Percentiles rank a stretch among this genome's conserved stretches.
phyloP scores from a whole-genome alignment of 2,329 filamentous ascomycete genomes.

The Phyllosticta capitalensis region DNA sequence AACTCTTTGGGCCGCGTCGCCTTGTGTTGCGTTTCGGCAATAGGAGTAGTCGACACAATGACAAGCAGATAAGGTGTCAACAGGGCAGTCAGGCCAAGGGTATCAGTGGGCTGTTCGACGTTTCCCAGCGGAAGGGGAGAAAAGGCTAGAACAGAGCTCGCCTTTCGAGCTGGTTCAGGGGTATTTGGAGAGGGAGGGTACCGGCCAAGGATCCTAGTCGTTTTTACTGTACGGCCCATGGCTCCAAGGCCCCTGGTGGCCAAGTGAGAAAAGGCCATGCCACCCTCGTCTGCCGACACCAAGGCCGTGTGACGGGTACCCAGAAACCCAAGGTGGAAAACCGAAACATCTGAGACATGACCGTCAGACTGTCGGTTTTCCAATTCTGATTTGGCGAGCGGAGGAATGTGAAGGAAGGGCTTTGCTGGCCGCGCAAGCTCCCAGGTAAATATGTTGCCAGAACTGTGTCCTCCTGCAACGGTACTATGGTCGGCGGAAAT shows the following conservation, averaged over 20 bases:
- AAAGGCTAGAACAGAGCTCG: conserved; percentile 91
- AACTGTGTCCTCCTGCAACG: conserved; percentile 79
- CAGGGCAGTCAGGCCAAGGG: conserved; percentile 85
- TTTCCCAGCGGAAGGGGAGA: conserved; percentile 88
- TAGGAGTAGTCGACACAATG: conserved; percentile 91
- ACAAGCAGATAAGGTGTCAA: conserved; percentile 91
- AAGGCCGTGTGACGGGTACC: conserved; percentile 89
- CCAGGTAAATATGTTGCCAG: conserved; percentile 94
- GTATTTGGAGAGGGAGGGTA: conserved; percentile 66
- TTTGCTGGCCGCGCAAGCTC: conserved; percentile 73
- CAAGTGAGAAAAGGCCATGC: conserved; percentile 97
- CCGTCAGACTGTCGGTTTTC: conserved; percentile 66
- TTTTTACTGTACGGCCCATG: conserved; percentile 77
- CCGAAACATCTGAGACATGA: conserved; percentile 65
- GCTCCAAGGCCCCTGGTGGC: conserved; percentile 84
- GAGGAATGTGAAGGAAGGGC: conserved; percentile 80
- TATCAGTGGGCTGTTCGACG: conserved; percentile 77
- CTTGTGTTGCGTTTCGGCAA: conserved; percentile 95
- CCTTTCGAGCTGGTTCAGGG: conserved; percentile 63
- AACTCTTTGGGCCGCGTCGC: conserved; percentile 84
- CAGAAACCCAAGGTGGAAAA: conserved; percentile 89
- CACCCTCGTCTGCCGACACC: conserved; percentile 86
- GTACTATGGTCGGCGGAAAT: conserved; percentile 92
- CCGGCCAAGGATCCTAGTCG: conserved; percentile 78
- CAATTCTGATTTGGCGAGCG: conserved; percentile 56